These are phyloP conservation scores for Drechslera avenae DNA, from an alignment of 2,329 filamentous ascomycete species.

Conservation along the genomic window DNA sequence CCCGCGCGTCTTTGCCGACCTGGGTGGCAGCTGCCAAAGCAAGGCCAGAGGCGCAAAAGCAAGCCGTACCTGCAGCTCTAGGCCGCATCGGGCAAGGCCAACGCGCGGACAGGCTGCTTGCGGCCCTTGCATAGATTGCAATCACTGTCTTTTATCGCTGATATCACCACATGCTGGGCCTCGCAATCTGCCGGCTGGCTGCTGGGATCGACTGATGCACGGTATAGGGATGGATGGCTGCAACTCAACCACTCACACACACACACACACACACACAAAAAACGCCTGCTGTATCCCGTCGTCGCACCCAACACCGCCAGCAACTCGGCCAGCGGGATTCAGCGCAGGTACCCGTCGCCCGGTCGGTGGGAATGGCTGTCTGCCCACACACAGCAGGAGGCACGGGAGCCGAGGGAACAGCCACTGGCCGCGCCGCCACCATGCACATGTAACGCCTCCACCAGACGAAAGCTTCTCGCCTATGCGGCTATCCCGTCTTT, in stretches of 20 bases:
- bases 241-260: no score
- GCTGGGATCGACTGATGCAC: background rate
- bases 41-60: conserved; percentile 16
- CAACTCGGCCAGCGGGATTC: background rate
- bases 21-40: conserved; percentile 8
- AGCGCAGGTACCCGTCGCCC: conserved; percentile 11
- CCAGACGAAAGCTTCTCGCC: conserved; percentile 2
- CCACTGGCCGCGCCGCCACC: background rate
- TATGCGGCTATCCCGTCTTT: background rate
- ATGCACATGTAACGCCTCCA: background rate
- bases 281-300: no score
- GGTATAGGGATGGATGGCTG: background rate
- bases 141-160: conserved; percentile 11
- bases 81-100: conserved; percentile 10
- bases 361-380: no score
- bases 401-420: conserved; percentile 1
- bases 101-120: conserved; percentile 7
- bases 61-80: conserved; percentile 20
- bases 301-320: background rate
- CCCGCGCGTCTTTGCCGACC: conserved; percentile 6
- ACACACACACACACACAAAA: no score
- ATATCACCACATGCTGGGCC: background rate
- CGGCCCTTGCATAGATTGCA: conserved; percentile 12
- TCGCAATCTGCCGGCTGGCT: background rate
- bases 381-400: background rate